Evolutionary conservation across 2,329 filamentous ascomycete species (phyloP).

Genomic region (Stagonosporopsis tanaceti): DNA sequence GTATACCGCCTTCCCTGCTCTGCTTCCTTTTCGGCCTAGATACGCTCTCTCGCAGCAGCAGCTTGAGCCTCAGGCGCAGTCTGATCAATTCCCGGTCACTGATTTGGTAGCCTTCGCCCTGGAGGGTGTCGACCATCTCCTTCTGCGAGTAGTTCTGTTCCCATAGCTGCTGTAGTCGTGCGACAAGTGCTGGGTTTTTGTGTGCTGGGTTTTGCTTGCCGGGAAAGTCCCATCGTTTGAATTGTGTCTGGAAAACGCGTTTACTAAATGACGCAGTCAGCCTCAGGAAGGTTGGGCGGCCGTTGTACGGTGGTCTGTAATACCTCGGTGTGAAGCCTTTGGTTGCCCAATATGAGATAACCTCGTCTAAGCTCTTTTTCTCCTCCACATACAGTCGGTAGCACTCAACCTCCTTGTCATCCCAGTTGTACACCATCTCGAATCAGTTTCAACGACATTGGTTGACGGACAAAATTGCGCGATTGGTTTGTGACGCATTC

Average conservation of each 20-base stretch:
- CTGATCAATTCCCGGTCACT: conserved; percentile 75
- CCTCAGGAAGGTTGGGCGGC: conserved; percentile 2
- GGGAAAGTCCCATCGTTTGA: conserved; percentile 81
- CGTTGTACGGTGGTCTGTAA: conserved; percentile 35
- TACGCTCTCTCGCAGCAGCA: conserved; percentile 63
- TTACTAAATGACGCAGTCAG: conserved; percentile 60
- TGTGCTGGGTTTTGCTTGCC: conserved; percentile 76
- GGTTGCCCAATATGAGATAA: conserved; percentile 72
- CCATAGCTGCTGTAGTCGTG: conserved; percentile 79
- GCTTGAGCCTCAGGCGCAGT: conserved; percentile 72
- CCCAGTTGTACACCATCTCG: conserved; percentile 66
- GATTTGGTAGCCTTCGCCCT: conserved; percentile 76
- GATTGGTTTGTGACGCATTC: conserved; percentile 27
- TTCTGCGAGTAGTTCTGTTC: conserved; percentile 74
- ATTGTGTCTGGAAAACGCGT: conserved; percentile 77
- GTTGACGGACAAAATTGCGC: conserved; percentile 20
- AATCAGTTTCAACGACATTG: neutral
- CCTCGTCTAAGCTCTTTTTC: conserved; percentile 74
- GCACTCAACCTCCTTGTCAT: conserved; percentile 70
- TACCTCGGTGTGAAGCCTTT: conserved; percentile 75
- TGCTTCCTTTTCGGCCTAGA: conserved; percentile 62
- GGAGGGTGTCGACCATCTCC: conserved; percentile 76
- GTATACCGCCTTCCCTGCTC: conserved; percentile 34
- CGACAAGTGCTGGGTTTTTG: conserved; percentile 72
- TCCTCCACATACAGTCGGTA: conserved; percentile 80